These are phyloP conservation scores for Babesia divergens DNA, from an alignment of 169 alveolate genomes.

Conservation along the genomic window DNA sequence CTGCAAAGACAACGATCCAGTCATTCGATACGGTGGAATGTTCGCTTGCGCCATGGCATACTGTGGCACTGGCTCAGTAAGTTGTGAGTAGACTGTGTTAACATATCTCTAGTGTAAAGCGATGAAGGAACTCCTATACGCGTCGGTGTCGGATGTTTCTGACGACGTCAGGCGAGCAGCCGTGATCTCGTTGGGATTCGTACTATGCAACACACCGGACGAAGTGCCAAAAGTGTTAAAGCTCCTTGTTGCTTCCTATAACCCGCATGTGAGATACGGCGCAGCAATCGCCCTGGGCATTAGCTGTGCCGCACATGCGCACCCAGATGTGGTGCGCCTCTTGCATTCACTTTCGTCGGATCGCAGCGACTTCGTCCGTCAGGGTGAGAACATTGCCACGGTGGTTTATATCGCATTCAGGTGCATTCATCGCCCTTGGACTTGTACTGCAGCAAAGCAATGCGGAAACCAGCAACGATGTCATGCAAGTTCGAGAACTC, in stretches of 20 bases:
- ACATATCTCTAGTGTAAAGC: conserved; percentile 63
- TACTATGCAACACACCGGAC: conserved; percentile 79
- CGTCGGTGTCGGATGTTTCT: conserved; percentile 96
- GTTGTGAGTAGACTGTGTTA: background rate
- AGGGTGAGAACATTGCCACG: conserved; percentile 74
- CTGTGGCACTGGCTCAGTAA: conserved; percentile 88
- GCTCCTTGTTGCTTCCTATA: conserved; percentile 90
- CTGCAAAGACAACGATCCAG: conserved; percentile 88
- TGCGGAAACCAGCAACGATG: conserved; percentile 81
- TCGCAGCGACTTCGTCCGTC: conserved; percentile 94
- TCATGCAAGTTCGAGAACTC: conserved; percentile 78
- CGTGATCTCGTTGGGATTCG: conserved; percentile 93
- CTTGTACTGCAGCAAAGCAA: conserved; percentile 85
- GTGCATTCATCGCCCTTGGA: conserved; percentile 88
- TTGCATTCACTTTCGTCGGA: conserved; percentile 92
- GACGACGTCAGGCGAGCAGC: conserved; percentile 99
- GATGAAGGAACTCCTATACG: conserved; percentile 90
- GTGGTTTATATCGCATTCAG: conserved; percentile 20
- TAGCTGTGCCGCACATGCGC: conserved; percentile 94
- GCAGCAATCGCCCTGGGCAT: conserved; percentile 98
- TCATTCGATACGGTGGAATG: conserved; percentile 97
- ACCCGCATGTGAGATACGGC: conserved; percentile 98
- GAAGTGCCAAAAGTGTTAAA: conserved; percentile 88
- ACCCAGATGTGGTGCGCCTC: conserved; percentile 86
- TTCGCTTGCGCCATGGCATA: conserved; percentile 96